Conservation (phyloP, 2,329 filamentous ascomycete species). For the Pestalotiopsis sp. region DNA sequence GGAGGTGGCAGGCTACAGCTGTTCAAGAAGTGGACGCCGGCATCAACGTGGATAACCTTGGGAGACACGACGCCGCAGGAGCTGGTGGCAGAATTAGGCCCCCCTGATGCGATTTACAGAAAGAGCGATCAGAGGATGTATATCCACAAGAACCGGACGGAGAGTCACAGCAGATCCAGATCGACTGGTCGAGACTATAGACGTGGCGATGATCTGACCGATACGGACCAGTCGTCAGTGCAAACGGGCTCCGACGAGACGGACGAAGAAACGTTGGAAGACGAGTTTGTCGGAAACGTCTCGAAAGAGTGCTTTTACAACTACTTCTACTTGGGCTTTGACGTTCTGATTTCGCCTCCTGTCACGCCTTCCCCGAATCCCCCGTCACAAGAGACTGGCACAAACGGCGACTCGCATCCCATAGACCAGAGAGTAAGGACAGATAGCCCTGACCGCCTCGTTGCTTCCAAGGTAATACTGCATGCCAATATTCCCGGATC, state of each 20-base stretch:
- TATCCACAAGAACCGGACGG: constrained; percentile 71
- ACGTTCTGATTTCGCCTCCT: constrained; percentile 85
- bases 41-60: constrained; percentile 72
- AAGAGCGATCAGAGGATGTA: constrained; percentile 89
- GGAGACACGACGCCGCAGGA: constrained; percentile 93
- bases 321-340: constrained; percentile 95
- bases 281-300: constrained; percentile 55
- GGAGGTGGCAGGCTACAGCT: constrained; percentile 81
- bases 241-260: constrained; percentile 73
- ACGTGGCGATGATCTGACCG: constrained; percentile 61
- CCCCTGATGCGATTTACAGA: constrained; percentile 90
- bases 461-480: constrained; percentile 88
- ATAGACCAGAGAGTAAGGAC: constrained; percentile 41
- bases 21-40: constrained; percentile 69
- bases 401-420: constrained; percentile 25
- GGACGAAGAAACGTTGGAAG: constrained; percentile 63
- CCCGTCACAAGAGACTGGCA: constrained; percentile 44
- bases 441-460: constrained; percentile 65
- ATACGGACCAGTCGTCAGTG: constrained; percentile 76
- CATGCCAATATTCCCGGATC: constrained; percentile 95
- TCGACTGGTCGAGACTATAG: constrained; percentile 47
- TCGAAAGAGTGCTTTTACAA: constrained; percentile 90
- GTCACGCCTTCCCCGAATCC: constrained; percentile 66
- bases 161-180: constrained; percentile 53
- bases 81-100: constrained; percentile 84